Conservation (phyloP, 768 basidiomycete genomes). For the Pholiota molesta region DNA sequence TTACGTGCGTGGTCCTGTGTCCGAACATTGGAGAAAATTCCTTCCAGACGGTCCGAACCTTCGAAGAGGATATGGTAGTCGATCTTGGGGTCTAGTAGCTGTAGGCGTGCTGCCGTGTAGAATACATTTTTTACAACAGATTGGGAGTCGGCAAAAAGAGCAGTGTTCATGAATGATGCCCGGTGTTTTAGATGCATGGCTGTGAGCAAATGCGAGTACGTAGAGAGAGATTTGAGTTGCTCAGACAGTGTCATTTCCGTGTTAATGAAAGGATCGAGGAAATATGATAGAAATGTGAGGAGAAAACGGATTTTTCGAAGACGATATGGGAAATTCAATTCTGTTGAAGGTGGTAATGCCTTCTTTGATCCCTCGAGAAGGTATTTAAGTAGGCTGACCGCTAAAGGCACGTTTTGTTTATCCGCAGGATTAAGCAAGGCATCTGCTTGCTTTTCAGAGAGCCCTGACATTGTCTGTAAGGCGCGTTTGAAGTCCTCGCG, state of each 20-base stretch:
- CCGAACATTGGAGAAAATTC: conserved; percentile 24
- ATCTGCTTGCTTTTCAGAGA: conserved; percentile 3
- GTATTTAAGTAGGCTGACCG: conserved; percentile 1
- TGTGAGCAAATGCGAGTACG: conserved; percentile 29
- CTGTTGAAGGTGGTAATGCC: conserved; percentile 16
- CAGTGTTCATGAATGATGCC: conserved; percentile 21
- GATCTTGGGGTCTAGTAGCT: conserved; percentile 23
- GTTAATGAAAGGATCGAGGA: conserved; percentile 28
- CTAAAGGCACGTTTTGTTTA: conserved; percentile 32
- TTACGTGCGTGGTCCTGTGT: conserved; percentile 23
- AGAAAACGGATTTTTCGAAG: too few species aligned
- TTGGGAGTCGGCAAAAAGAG: conserved; percentile 32
- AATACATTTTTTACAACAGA: conserved; percentile 37
- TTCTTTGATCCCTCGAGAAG: too few species aligned
- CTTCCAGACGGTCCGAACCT: conserved; percentile 36
- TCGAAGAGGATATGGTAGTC: conserved; percentile 31
- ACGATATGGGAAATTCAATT: too few species aligned
- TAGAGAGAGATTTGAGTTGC: conserved; percentile 31
- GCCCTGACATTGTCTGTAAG: too few species aligned
- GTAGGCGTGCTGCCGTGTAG: conserved; percentile 33
- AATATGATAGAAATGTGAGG: neutral
- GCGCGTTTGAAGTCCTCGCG: conserved; percentile 8
- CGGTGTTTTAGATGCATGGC: conserved; percentile 6
- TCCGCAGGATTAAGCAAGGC: conserved; percentile 30
- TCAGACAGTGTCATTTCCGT: conserved; percentile 24